A percentile compares a stretch with the other conserved stretches of the same genome.
Conservation (phyloP, 2,329 filamentous ascomycete genomes). For the Fusarium sp. region DNA sequence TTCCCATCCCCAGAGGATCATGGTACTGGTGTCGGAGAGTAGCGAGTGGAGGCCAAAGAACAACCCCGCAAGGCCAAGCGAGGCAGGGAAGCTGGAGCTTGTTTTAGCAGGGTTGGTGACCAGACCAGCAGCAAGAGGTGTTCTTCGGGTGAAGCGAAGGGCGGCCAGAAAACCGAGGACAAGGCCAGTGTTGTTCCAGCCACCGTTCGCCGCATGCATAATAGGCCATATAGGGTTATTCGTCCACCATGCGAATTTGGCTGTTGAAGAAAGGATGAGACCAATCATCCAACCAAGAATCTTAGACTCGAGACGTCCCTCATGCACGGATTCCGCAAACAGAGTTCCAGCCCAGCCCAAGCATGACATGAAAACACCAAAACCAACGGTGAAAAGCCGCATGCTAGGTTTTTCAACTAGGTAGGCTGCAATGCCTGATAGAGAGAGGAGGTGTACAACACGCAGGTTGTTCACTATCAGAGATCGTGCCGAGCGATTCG, state of each 20-base stretch:
- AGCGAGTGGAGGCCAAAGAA: conserved; percentile 93
- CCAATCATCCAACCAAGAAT: conserved; percentile 85
- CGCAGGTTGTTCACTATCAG: conserved; percentile 76
- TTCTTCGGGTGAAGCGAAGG: conserved; percentile 77
- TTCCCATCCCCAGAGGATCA: conserved; percentile 99
- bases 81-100: conserved; percentile 77
- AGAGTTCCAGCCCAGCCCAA: conserved; percentile 87
- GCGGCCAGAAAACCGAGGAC: conserved; percentile 79
- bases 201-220: conserved; percentile 89
- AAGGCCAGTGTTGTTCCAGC: conserved; percentile 89
- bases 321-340: conserved; percentile 79
- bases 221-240: conserved; percentile 98
- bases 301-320: conserved; percentile 81
- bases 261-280: conserved; percentile 83
- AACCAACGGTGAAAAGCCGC: conserved; percentile 83
- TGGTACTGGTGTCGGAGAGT: conserved; percentile 96
- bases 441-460: conserved; percentile 78
- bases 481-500: conserved; percentile 74
- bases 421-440: conserved; percentile 83
- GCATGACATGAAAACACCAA: conserved; percentile 82
- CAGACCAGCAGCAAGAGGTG: conserved; percentile 59
- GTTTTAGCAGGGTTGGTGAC: conserved; percentile 55
- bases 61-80: conserved; percentile 82
- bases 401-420: conserved; percentile 76
- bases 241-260: conserved; percentile 92